Evolutionary conservation across 352 stramenopile species (phyloP).

Genomic region (Pythium coloratum): DNA sequence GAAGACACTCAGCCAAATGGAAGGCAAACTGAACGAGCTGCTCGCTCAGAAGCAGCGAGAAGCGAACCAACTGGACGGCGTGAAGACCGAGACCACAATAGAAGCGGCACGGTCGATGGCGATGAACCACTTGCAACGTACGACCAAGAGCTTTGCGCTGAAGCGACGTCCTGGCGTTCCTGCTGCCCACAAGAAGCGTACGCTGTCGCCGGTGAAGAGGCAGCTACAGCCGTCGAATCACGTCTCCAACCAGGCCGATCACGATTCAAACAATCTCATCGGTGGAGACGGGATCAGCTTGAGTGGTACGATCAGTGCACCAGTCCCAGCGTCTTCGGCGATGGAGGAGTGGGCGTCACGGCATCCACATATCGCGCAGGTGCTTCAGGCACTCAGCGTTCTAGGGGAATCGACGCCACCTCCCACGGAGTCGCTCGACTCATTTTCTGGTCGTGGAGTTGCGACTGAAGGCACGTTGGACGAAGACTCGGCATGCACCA

Average conservation of each 20-base stretch:
- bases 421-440: slow-evolving; percentile 5
- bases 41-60: slow-evolving; percentile 15
- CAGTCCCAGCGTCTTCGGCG: background rate
- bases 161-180: slow-evolving; percentile 10
- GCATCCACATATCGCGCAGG: slow-evolving; percentile 47
- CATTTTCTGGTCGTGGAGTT: slow-evolving; percentile 15
- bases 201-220: slow-evolving; percentile 13
- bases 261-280: background rate
- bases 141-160: slow-evolving; percentile 16
- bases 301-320: background rate
- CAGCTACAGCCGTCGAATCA: background rate
- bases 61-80: background rate
- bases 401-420: background rate
- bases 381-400: slow-evolving; percentile 37
- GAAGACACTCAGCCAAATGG: slow-evolving; percentile 19
- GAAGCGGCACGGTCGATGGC: slow-evolving; percentile 4
- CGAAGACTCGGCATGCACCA: background rate
- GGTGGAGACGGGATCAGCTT: background rate
- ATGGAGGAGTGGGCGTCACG: slow-evolving; percentile 35
- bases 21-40: slow-evolving; percentile 23
- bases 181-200: background rate
- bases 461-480: background rate
- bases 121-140: slow-evolving; percentile 16
- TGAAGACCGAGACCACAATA: background rate
- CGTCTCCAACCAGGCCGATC: slow-evolving; percentile 14